Percentiles rank a stretch among this genome's conserved stretches.
Conservation (phyloP, 495 filamentous ascomycete genomes). For the Penicillium coffeae region DNA sequence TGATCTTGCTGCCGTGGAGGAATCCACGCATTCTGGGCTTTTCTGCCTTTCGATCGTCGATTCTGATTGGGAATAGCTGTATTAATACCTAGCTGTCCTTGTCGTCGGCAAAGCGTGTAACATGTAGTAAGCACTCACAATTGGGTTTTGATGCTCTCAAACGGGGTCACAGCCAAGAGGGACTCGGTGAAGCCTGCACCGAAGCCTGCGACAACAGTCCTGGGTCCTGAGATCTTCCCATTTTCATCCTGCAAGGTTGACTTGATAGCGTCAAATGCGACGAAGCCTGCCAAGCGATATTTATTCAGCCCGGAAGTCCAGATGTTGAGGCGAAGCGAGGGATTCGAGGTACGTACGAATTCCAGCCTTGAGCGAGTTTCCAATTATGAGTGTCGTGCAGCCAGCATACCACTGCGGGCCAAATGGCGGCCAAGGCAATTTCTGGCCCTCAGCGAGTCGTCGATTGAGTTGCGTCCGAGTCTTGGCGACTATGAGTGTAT, state of each 20-base stretch:
- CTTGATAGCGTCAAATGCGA: conserved; percentile 94
- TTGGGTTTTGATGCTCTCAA: conserved; percentile 97
- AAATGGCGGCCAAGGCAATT: conserved; percentile 94
- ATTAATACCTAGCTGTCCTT: too few species aligned
- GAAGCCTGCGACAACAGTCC: conserved; percentile 90
- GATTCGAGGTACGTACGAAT: conserved; percentile 59
- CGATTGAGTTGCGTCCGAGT: conserved; percentile 92
- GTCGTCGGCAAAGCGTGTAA: too few species aligned
- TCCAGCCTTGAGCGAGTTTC: conserved; percentile 93
- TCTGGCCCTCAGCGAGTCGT: conserved; percentile 70
- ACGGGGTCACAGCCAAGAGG: conserved; percentile 88
- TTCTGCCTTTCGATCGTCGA: conserved; percentile 88
- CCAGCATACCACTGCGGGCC: conserved; percentile 95
- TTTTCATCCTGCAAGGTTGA: conserved; percentile 73
- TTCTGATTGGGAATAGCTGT: too few species aligned
- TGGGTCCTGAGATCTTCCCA: conserved; percentile 85
- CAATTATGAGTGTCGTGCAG: conserved; percentile 94
- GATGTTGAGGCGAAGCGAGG: not conserved
- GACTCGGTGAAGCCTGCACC: conserved; percentile 94
- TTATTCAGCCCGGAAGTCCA: conserved; percentile 6
- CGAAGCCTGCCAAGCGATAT: conserved; percentile 63
- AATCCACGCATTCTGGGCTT: conserved; percentile 90
- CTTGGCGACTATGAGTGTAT: conserved; percentile 67
- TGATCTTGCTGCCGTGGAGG: conserved; percentile 82
- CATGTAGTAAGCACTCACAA: conserved; percentile 48